Base-by-base conservation (phyloP, 2,329 filamentous ascomycete genomes). In the Stachybotrys chartarum region DNA sequence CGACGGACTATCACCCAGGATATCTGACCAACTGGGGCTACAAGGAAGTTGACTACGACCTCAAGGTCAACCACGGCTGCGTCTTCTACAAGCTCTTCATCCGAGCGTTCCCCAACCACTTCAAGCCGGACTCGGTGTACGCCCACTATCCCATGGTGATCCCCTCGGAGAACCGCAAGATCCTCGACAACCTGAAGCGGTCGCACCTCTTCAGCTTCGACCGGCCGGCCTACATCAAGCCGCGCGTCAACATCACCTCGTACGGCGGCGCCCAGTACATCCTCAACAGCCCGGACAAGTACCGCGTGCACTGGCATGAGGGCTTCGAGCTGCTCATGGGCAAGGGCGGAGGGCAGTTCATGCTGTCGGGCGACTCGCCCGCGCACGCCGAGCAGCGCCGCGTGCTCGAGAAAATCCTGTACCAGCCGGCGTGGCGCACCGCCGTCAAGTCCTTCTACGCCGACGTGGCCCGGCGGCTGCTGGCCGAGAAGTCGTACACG, bases 21-120 rank as follows among this genome's bases (percentile, higher is more conserved):
- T 83, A 85, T 61, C 72, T 95, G 50, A 95, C 90, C 1, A 91
- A 90, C 71, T 96, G 90, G 90, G 90, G 90, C 18, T 93, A 83
- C 73, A 83, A 84, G 54, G 87, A 91, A 66, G 87, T 82, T 4
- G 79, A 88, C 18, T 90, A 86, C 55, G 88, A 95, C 61, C 72
- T 85, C 24, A 83, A 80, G 56, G 72, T 93, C 60, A 88, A 94
- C 70, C 86, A 94, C 66, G 90, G 91, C 50, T 91, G 87, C 61
- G 83, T 91, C 12, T 89, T 93, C 71, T 91, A 92, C 77, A 95
- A 94, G 75, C 79, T 95, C 42, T 87, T 92, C 67, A 76, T 90
- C 42, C 82, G 87, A 6, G 88, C 89, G 0, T 91, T 95, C 76
- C 91, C 90, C 1, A 80, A 88, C 60, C 87, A 91, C 72, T 93